phyloP scores from a whole-genome alignment of 139 green algal genomes.

The Nannochloris sp. region DNA sequence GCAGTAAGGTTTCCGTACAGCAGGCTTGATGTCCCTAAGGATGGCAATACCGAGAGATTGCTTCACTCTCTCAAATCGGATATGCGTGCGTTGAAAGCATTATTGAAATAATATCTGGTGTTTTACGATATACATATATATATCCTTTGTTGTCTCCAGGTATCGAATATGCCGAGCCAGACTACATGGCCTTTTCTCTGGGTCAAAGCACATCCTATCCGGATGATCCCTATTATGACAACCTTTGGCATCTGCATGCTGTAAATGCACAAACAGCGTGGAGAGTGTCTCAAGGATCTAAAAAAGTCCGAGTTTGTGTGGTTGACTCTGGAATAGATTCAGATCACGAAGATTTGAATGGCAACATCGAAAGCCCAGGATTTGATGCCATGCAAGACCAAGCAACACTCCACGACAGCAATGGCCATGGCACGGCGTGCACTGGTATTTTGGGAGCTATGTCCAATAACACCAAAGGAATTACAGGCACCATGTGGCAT shows the following conservation, averaged over 20 bases:
- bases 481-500: constrained; percentile 7
- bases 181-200: background rate
- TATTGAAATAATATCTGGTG: no score
- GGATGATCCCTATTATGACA: background rate
- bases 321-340: constrained; percentile 10
- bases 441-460: constrained; percentile 9
- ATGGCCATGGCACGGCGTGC: constrained; percentile 1
- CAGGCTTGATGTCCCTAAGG: no score
- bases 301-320: background rate
- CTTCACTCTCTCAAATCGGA: no score
- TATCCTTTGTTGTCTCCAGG: background rate
- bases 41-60: no score
- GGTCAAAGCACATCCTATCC: background rate
- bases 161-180: background rate
- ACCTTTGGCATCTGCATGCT: background rate
- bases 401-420: background rate
- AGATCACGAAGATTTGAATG: constrained; percentile 3
- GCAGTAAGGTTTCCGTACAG: no score
- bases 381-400: background rate
- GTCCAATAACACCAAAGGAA: constrained; percentile 14
- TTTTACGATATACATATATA: no score
- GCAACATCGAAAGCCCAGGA: constrained; percentile 1
- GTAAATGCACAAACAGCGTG: constrained; percentile 5
- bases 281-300: background rate
- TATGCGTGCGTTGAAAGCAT: no score